These are phyloP conservation scores for Thermomucor indicae-seudaticae DNA, from an alignment of 371 early-diverging fungal genomes.

Conservation along the genomic window DNA sequence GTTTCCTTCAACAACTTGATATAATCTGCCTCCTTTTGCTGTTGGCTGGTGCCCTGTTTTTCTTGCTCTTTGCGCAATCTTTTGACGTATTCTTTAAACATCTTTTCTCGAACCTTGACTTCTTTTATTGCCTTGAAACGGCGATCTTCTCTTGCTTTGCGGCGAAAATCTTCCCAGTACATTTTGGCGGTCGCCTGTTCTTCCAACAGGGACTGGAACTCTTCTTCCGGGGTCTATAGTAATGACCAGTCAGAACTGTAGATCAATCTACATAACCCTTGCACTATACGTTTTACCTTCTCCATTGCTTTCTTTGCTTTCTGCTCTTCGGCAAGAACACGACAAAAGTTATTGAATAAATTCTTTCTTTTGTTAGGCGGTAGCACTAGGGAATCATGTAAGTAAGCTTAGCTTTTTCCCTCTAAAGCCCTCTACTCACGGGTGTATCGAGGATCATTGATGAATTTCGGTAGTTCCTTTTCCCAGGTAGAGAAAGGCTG, in stretches of 20 bases:
- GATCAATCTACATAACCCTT: background rate
- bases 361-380: slow-evolving; percentile 41
- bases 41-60: slow-evolving; percentile 15
- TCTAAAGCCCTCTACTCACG: slow-evolving; percentile 19
- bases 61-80: slow-evolving; percentile 20
- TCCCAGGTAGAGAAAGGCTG: slow-evolving; percentile 76
- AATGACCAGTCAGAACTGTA: too few relatives aligned
- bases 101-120: slow-evolving; percentile 41
- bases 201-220: slow-evolving; percentile 46
- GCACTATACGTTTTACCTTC: slow-evolving; percentile 28
- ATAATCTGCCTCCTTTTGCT: slow-evolving; percentile 34
- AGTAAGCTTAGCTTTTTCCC: slow-evolving; percentile 16
- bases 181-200: slow-evolving; percentile 41
- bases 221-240: slow-evolving; percentile 41
- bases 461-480: slow-evolving; percentile 56
- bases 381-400: slow-evolving; percentile 23
- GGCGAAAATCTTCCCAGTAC: slow-evolving; percentile 64
- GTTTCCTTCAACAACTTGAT: slow-evolving; percentile 42
- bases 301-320: slow-evolving; percentile 37
- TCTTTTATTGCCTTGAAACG: slow-evolving; percentile 45
- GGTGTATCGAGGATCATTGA: slow-evolving; percentile 52
- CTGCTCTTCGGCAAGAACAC: slow-evolving; percentile 49
- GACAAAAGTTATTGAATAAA: slow-evolving; percentile 70
- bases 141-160: slow-evolving; percentile 54
- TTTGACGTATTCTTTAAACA: slow-evolving; percentile 56